A percentile compares a stretch with the other conserved stretches of the same genome.
phyloP scores from a whole-genome alignment of 345 rosid species.

The Lepidium didymum region DNA sequence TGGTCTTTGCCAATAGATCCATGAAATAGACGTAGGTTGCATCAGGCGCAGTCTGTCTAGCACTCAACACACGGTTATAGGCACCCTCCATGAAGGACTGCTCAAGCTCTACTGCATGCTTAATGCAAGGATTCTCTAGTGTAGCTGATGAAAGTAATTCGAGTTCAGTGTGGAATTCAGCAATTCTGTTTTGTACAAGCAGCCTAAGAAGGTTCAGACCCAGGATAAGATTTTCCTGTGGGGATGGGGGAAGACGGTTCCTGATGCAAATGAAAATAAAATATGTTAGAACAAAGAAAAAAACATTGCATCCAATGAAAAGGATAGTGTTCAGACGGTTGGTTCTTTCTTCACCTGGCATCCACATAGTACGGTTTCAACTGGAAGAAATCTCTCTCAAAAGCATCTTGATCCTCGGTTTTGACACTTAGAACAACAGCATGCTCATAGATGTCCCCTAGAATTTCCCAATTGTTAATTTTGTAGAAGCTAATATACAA shows the following conservation, averaged over 20 bases:
- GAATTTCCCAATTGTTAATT: neutral
- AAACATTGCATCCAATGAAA: neutral
- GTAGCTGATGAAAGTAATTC: conserved; percentile 76
- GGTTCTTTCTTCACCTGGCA: conserved; percentile 48
- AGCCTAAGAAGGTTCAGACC: conserved; percentile 97
- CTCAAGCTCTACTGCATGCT: conserved; percentile 98
- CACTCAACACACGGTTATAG: conserved; percentile 87
- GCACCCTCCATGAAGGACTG: conserved; percentile 99
- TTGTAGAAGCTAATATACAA: neutral
- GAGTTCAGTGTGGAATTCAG: conserved; percentile 93
- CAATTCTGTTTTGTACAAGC: conserved; percentile 90
- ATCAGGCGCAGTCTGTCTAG: conserved; percentile 83
- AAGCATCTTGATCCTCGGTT: conserved; percentile 90
- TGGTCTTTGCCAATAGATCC: conserved; percentile 98
- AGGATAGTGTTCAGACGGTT: neutral
- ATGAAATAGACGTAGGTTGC: conserved; percentile 86
- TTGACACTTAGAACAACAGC: conserved; percentile 87
- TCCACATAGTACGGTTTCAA: conserved; percentile 90
- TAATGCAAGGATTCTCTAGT: conserved; percentile 79
- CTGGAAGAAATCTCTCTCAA: conserved; percentile 96
- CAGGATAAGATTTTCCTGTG: conserved; percentile 73
- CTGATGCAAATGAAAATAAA: conserved; percentile 36
- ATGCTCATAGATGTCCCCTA: conserved; percentile 91
- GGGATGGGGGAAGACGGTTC: conserved; percentile 56
- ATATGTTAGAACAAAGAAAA: neutral